Percentiles rank a stretch among this genome's conserved stretches.
Conservation (phyloP, 164 flowering plant species). For the Aristolochia fimbriata region DNA sequence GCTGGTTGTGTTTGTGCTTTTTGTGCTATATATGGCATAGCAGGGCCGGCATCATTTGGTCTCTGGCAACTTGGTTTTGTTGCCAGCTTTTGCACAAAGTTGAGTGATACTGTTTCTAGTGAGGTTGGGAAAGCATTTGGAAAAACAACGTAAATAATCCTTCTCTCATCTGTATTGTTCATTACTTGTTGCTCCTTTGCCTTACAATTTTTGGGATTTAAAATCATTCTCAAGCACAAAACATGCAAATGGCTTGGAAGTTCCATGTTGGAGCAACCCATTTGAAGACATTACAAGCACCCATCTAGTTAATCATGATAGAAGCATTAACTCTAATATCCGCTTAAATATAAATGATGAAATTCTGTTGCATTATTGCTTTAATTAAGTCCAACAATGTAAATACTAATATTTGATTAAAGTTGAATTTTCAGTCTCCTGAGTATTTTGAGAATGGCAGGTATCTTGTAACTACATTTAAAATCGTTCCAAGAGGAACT, state of each 20-base stretch:
- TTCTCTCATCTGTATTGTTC: neutral
- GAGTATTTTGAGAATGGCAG: constrained; percentile 28
- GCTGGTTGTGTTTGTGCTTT: constrained; percentile 96
- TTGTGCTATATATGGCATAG: constrained; percentile 62
- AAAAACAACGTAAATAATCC: constrained; percentile 56
- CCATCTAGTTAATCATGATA: too few species aligned
- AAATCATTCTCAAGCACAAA: neutral
- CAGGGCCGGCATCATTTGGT: constrained; percentile 41
- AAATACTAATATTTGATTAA: constrained; percentile 2
- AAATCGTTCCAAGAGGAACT: constrained; percentile 88
- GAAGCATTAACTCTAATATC: too few species aligned
- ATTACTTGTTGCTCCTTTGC: neutral
- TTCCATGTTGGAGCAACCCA: too few species aligned
- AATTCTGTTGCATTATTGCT: too few species aligned
- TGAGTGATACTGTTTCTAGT: constrained; percentile 94
- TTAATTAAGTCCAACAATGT: too few species aligned
- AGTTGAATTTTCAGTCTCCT: constrained; percentile 1
- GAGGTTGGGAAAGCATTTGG: constrained; percentile 98
- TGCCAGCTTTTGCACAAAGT: constrained; percentile 93
- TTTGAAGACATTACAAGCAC: too few species aligned
- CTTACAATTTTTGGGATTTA: neutral
- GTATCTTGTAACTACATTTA: constrained; percentile 78
- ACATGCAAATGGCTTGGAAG: neutral
- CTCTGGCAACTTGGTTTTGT: constrained; percentile 86
- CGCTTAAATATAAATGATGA: too few species aligned